These are phyloP conservation scores for Ganoderma lucidum DNA, from an alignment of 1,284 basidiomycete genomes.

Conservation along the genomic window DNA sequence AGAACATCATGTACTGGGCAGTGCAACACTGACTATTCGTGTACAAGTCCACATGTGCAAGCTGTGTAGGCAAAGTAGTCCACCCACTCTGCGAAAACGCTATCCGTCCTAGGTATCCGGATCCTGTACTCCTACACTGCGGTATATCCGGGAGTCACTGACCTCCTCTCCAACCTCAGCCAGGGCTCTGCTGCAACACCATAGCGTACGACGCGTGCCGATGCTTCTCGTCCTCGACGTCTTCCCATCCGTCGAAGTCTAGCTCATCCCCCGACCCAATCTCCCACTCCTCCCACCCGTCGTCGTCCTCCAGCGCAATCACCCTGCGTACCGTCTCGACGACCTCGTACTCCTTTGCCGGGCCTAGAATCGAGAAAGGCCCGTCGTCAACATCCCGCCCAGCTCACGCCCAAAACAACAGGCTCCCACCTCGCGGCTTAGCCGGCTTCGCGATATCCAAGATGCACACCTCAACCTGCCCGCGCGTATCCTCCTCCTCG, in stretches of 20 bases:
- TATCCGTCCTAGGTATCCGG: background rate
- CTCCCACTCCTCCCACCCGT: background rate
- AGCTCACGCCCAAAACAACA: background rate
- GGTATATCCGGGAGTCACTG: background rate
- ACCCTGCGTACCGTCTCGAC: conserved; percentile 6
- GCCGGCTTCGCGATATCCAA: conserved; percentile 30
- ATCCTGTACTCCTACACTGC: background rate
- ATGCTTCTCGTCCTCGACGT: conserved; percentile 10
- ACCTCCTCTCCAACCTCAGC: background rate
- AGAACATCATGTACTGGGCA: background rate
- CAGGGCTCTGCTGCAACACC: conserved; percentile 5
- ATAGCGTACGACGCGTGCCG: conserved; percentile 16
- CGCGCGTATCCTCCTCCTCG: background rate
- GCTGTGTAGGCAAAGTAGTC: background rate
- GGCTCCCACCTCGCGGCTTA: conserved; percentile 24
- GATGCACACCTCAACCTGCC: conserved; percentile 18
- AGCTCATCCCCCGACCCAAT: conserved; percentile 13
- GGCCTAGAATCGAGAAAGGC: conserved; percentile 1
- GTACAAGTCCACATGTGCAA: background rate
- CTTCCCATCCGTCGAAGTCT: conserved; percentile 6
- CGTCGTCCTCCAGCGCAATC: conserved; percentile 16
- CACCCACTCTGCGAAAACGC: background rate
- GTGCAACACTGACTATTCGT: background rate
- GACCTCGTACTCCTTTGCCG: conserved; percentile 13
- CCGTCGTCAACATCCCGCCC: background rate